Evolutionary conservation across 2,329 filamentous ascomycete species (phyloP).

Genomic region (Rutstroemia sp.): DNA sequence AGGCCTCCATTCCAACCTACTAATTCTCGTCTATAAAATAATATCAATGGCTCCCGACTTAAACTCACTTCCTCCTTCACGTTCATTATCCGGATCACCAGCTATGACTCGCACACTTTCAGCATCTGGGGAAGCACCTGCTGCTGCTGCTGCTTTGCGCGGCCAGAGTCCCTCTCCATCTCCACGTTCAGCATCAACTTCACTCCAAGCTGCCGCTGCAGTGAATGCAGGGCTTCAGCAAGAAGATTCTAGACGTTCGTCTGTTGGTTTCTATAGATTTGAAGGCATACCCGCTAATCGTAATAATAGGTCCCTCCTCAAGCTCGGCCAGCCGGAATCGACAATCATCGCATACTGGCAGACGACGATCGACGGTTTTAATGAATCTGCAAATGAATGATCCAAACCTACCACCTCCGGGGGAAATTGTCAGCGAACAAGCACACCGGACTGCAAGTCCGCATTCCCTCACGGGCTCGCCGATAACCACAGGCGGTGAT

Average conservation of each 20-base stretch:
- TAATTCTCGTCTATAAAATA: not conserved
- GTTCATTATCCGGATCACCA: conserved; percentile 29
- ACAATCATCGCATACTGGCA: conserved; percentile 39
- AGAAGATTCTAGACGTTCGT: conserved; percentile 51
- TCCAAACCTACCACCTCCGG: conserved; percentile 57
- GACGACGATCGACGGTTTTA: conserved; percentile 60
- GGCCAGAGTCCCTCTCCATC: conserved; percentile 51
- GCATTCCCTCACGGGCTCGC: conserved; percentile 41
- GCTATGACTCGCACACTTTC: conserved; percentile 34
- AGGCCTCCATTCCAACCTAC: not conserved
- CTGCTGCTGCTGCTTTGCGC: conserved; percentile 22
- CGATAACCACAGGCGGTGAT: conserved; percentile 36
- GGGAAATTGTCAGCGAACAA: conserved; percentile 54
- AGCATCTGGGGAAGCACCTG: conserved; percentile 21
- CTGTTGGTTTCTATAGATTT: not conserved
- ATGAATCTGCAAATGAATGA: conserved; percentile 72
- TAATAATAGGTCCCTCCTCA: conserved; percentile 35
- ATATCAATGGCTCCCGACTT: conserved; percentile 41
- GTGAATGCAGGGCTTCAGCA: conserved; percentile 70
- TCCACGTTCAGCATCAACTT: conserved; percentile 58
- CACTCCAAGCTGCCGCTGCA: conserved; percentile 68
- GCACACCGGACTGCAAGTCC: conserved; percentile 35
- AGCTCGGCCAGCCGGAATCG: conserved; percentile 42
- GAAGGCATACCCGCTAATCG: conserved; percentile 2
- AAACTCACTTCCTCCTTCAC: conserved; percentile 49